These are phyloP conservation scores for Phoma sp. DNA, from an alignment of 2,329 filamentous ascomycete species.

Conservation along the genomic window DNA sequence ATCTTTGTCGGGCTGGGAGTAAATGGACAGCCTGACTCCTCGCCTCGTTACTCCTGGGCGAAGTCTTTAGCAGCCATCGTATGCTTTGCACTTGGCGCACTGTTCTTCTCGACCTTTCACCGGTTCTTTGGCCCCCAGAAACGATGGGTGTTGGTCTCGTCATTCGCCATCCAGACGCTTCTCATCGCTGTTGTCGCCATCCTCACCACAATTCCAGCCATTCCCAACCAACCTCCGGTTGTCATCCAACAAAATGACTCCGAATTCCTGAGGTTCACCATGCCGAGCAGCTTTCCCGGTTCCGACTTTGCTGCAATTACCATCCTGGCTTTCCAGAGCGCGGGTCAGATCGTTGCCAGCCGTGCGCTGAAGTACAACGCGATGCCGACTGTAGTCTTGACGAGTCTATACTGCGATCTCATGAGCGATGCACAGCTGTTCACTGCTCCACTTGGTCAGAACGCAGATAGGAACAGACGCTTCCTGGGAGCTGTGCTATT, in stretches of 20 bases:
- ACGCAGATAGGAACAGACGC: slow-evolving; percentile 59
- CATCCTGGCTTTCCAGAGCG: slow-evolving; percentile 60
- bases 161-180: slow-evolving; percentile 57
- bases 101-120: slow-evolving; percentile 58
- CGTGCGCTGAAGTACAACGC: slow-evolving; percentile 60
- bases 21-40: slow-evolving; percentile 56
- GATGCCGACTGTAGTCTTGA: slow-evolving; percentile 62
- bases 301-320: slow-evolving; percentile 51
- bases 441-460: slow-evolving; percentile 46
- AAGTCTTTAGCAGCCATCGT: slow-evolving; percentile 49
- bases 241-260: slow-evolving; percentile 51
- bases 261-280: slow-evolving; percentile 39
- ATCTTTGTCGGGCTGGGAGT: slow-evolving; percentile 67
- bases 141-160: slow-evolving; percentile 55
- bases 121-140: slow-evolving; percentile 61
- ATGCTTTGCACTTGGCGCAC: slow-evolving; percentile 57
- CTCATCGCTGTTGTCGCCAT: slow-evolving; percentile 61
- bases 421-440: slow-evolving; percentile 59
- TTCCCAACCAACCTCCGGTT: slow-evolving; percentile 21
- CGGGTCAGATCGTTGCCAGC: slow-evolving; percentile 60
- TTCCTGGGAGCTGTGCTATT: slow-evolving; percentile 54
- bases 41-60: slow-evolving; percentile 44
- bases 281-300: slow-evolving; percentile 27
- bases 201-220: slow-evolving; percentile 53
- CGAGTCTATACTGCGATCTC: slow-evolving; percentile 61